Evolutionary conservation across 106 monocot genomes (phyloP).

Genomic region (Platanthera guangdongensis): DNA sequence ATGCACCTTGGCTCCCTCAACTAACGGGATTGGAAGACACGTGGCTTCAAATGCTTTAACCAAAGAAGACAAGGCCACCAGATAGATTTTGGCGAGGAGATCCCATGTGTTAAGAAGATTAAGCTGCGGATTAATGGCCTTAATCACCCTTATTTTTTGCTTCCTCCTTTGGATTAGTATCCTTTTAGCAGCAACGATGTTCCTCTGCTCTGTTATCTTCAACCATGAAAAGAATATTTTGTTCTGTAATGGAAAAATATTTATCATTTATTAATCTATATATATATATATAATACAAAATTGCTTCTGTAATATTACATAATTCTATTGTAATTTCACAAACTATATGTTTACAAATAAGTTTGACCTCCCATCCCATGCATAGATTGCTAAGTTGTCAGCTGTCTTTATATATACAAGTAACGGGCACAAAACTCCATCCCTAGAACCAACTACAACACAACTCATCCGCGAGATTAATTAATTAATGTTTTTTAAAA

Average conservation of each 20-base stretch:
- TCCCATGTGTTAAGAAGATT: conserved; percentile 15
- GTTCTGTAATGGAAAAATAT: conserved; percentile 16
- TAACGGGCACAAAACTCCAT: too few species aligned
- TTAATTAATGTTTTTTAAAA: too few species aligned
- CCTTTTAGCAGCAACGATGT: conserved; percentile 39
- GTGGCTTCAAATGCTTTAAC: conserved; percentile 4
- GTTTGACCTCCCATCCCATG: too few species aligned
- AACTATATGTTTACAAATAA: too few species aligned
- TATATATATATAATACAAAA: not conserved
- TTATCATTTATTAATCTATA: too few species aligned
- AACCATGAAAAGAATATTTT: conserved; percentile 47
- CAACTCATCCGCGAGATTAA: too few species aligned
- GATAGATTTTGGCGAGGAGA: not conserved
- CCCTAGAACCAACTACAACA: too few species aligned
- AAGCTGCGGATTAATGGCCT: conserved; percentile 11
- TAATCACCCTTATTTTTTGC: conserved; percentile 9
- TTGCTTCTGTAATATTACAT: too few species aligned
- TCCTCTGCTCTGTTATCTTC: conserved; percentile 41
- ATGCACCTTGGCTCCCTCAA: conserved; percentile 17
- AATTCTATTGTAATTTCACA: too few species aligned
- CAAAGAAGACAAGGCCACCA: conserved; percentile 6
- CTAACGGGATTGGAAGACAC: conserved; percentile 1
- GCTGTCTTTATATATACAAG: too few species aligned
- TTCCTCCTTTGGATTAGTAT: conserved; percentile 9
- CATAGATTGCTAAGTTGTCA: too few species aligned